Base-by-base conservation (phyloP, 2,329 filamentous ascomycete species). In the Verticillium nubilum region DNA sequence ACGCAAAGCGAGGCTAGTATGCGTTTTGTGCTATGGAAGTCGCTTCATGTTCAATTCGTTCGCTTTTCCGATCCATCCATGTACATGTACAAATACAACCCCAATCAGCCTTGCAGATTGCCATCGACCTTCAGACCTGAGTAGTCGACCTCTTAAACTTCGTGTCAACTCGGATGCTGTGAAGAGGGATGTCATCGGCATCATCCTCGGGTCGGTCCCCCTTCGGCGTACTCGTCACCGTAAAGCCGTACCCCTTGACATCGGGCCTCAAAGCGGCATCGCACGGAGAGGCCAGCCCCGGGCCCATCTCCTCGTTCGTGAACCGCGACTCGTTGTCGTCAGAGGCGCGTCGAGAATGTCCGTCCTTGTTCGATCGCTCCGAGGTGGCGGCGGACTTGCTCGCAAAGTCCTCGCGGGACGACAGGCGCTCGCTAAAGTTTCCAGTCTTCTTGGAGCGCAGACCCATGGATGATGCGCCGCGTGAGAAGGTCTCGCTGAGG, bases 111-210 rank as follows among this genome's bases (percentile, higher is more conserved):
- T 26, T 2, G 7, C 19, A 9, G n/a, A n/a, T n/a, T 10, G 15
- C 29, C 29, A 42, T 5, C 1, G 9, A n/a, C 12, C 42, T 10
- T 23, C 42, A 50, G 13, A 9, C 42, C 19, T 50, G 42, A 2
- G 42, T 54, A 17, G 52, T 29, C 10, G 70, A 69, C 25, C 67
- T 72, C 28, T 68, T 66, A 58, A 78, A 72, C 10, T 74, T 71
- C 15, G 55, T 76, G 2, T 75, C 66, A 2, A 77, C 73, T n/a
- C 70, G 62, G 10, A 78, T 78, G 1, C 71, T 69, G 37, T 75
- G 70, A 37, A 77, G 59, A 1, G 74, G 73, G 27, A 76, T 70
- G 23, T 75, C 74, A 26, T 77, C 73, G 1, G 69, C 72, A 57
- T 67, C 69, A 15, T 66, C 62, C 27, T 69, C 67, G 1, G 66